Conservation (phyloP, 1,139 yeast species). For the Geotrichum aggregatum region DNA sequence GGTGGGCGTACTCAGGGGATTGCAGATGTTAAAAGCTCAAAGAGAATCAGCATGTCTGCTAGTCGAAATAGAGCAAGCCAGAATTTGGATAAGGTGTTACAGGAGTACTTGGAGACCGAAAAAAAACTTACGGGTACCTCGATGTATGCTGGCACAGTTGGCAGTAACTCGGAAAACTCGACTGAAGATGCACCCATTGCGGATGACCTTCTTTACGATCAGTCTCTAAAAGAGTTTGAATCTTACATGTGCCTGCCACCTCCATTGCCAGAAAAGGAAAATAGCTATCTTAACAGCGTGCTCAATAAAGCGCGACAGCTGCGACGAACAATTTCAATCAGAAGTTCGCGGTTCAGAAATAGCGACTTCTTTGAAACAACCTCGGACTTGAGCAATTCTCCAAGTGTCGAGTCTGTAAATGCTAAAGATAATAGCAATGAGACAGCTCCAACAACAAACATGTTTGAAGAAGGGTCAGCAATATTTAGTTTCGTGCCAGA, state of each 20-base stretch:
- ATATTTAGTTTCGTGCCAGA: neutral
- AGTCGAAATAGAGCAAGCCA: conserved; percentile 6
- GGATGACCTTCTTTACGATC: conserved; percentile 8
- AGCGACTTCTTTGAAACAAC: neutral
- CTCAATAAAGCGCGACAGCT: conserved; percentile 11
- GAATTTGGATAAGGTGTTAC: conserved; percentile 11
- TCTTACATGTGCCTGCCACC: conserved; percentile 12
- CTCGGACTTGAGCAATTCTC: neutral
- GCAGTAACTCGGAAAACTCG: conserved; percentile 8
- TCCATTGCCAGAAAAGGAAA: conserved; percentile 14
- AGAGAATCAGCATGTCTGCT: neutral
- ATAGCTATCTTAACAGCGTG: conserved; percentile 6
- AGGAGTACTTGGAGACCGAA: conserved; percentile 18
- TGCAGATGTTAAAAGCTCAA: neutral
- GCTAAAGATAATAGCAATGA: no score
- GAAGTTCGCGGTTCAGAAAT: neutral
- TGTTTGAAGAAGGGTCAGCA: neutral
- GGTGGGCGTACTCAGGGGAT: neutral
- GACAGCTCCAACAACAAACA: neutral
- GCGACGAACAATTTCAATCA: conserved; percentile 2
- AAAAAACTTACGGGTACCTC: conserved; percentile 8
- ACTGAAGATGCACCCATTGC: neutral
- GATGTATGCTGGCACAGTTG: conserved; percentile 3
- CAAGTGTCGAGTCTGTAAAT: neutral
- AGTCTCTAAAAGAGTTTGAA: conserved; percentile 9